Conservation (phyloP, 2,329 filamentous ascomycete genomes). For the Cercospora beticola region DNA sequence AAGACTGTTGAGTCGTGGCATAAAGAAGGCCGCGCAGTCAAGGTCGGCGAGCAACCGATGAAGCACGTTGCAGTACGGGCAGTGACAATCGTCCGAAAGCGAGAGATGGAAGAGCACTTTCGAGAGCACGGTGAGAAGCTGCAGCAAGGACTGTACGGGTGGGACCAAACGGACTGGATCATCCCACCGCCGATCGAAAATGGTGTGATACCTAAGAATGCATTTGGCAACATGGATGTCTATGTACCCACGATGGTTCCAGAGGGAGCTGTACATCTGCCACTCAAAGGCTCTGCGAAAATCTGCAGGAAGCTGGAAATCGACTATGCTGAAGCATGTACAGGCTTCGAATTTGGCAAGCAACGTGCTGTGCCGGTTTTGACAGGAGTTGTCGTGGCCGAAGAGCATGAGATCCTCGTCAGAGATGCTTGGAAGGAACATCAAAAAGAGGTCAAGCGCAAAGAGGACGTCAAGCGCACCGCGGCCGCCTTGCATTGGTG, state of each 20-base stretch:
- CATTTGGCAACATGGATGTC: conserved; percentile 93
- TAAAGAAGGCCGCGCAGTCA: conserved; percentile 83
- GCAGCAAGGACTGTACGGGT: conserved; percentile 79
- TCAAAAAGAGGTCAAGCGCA: conserved; percentile 73
- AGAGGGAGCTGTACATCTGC: conserved; percentile 77
- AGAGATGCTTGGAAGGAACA: conserved; percentile 72
- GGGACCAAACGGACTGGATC: conserved; percentile 91
- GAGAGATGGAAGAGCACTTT: conserved; percentile 84
- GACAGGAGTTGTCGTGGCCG: conserved; percentile 82
- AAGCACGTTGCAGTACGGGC: conserved; percentile 89
- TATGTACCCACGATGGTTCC: conserved; percentile 95
- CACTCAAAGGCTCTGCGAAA: conserved; percentile 70
- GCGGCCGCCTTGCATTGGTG: conserved; percentile 73
- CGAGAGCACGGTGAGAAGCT: conserved; percentile 77
- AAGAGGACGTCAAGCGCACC: conserved; percentile 79
- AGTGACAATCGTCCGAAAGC: conserved; percentile 80
- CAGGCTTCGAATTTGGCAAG: conserved; percentile 93
- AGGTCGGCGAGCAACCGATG: conserved; percentile 68
- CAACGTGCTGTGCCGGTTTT: conserved; percentile 92
- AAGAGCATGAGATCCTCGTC: conserved; percentile 71
- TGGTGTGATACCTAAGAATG: conserved; percentile 88
- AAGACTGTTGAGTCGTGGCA: conserved; percentile 97
- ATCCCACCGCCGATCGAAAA: conserved; percentile 79
- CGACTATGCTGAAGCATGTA: conserved; percentile 90
- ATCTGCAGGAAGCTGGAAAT: conserved; percentile 82